Evolutionary conservation across 805 yeast species (phyloP).

Genomic region (Lipomyces oligophaga): DNA sequence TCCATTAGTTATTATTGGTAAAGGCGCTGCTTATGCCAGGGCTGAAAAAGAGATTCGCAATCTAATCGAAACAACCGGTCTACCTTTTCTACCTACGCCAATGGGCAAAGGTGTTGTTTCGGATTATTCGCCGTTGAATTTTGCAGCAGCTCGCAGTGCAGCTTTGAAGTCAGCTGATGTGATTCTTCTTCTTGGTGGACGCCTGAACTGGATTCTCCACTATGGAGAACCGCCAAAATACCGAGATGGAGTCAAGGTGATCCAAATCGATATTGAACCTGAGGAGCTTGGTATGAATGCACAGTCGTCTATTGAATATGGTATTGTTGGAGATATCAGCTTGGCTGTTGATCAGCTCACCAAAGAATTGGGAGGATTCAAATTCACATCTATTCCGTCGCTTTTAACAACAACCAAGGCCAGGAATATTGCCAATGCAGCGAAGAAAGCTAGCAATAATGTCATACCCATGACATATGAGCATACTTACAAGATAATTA

Average conservation of each 20-base stretch:
- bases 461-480: constrained; percentile 46
- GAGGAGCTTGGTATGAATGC: constrained; percentile 51
- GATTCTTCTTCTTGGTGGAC: constrained; percentile 57
- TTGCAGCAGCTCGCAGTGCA: constrained; percentile 62
- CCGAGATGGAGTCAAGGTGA: constrained; percentile 44
- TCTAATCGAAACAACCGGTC: constrained; percentile 43
- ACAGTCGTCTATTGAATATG: constrained; percentile 40
- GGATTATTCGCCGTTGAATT: constrained; percentile 47
- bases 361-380: constrained; percentile 37
- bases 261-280: constrained; percentile 54
- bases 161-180: constrained; percentile 58
- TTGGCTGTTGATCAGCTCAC: constrained; percentile 42
- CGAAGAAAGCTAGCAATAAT: constrained; percentile 36
- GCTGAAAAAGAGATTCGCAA: constrained; percentile 42
- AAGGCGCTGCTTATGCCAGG: constrained; percentile 54
- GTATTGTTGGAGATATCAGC: constrained; percentile 55
- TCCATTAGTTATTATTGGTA: constrained; percentile 61
- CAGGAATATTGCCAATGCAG: constrained; percentile 39
- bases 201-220: constrained; percentile 72
- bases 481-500: constrained; percentile 50
- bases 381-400: constrained; percentile 37
- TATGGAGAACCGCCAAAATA: constrained; percentile 59
- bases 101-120: constrained; percentile 72
- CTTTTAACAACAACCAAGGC: constrained; percentile 30
- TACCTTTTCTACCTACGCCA: constrained; percentile 69